Evolutionary conservation across 139 green algal genomes (phyloP).

Genomic region (Gonium pectorale): DNA sequence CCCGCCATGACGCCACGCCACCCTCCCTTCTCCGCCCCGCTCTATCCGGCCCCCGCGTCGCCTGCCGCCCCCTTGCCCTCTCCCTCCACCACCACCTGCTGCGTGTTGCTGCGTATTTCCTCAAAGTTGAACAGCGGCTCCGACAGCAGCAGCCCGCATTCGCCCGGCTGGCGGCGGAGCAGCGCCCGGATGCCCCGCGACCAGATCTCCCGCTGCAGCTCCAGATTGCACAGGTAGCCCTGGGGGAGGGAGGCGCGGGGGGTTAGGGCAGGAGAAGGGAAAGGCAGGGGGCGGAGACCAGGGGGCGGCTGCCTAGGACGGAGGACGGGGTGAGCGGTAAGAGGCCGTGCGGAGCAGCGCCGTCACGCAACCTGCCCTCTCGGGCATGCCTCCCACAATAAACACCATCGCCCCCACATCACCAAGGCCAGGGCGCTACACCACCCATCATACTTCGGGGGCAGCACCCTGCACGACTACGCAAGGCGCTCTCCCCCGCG

Average conservation of each 20-base stretch:
- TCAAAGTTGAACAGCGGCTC: constrained; percentile 90
- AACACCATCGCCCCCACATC: too few relatives aligned
- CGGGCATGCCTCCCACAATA: too few relatives aligned
- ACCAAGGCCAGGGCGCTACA: too few relatives aligned
- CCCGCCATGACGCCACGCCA: too few relatives aligned
- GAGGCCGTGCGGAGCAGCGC: too few relatives aligned
- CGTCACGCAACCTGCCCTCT: too few relatives aligned
- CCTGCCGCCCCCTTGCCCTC: not conserved
- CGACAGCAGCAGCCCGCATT: constrained; percentile 79
- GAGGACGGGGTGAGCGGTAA: too few relatives aligned
- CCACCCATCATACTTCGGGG: too few relatives aligned
- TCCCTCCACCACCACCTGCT: constrained; percentile 62
- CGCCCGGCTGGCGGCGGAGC: constrained; percentile 31
- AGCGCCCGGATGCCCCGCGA: constrained; percentile 50
- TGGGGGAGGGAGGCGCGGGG: not conserved
- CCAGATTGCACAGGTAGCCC: constrained; percentile 74
- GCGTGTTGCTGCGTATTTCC: constrained; percentile 64
- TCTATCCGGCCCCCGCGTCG: not conserved
- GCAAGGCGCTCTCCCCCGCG: too few relatives aligned
- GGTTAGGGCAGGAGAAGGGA: not conserved
- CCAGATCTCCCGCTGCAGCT: constrained; percentile 90
- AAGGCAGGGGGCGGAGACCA: too few relatives aligned
- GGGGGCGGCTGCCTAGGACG: too few relatives aligned
- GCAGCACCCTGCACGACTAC: too few relatives aligned
- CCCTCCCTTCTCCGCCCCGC: not conserved